Percentiles rank a stretch among this genome's conserved stretches.
These are phyloP conservation scores for Avena atlantica DNA, from an alignment of 176 grass and related monocot species.

Conservation along the genomic window DNA sequence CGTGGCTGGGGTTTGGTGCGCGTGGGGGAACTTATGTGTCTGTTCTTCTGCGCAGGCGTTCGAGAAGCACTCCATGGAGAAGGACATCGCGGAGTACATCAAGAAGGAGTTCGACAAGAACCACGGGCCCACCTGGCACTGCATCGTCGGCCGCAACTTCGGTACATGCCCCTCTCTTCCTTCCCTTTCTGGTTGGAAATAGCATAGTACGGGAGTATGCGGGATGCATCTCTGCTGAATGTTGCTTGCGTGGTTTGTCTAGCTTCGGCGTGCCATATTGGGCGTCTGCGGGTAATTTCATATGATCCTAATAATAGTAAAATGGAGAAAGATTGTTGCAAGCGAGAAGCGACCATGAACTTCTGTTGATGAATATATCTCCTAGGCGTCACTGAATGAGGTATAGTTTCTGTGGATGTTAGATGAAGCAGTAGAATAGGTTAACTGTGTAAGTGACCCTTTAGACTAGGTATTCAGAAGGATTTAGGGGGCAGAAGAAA, in stretches of 20 bases:
- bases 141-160: slow-evolving; percentile 99
- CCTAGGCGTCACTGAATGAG: not conserved
- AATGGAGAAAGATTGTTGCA: not conserved
- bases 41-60: slow-evolving; percentile 56
- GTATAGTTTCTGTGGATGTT: not conserved
- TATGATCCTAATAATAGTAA: not conserved
- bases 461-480: not conserved
- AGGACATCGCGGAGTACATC: slow-evolving; percentile 99
- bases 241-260: not conserved
- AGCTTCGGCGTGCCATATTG: not conserved
- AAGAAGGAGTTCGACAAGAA: slow-evolving; percentile 99
- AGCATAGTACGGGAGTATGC: not conserved
- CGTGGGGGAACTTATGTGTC: not conserved
- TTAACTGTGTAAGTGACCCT: not conserved
- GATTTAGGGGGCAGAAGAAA: not conserved
- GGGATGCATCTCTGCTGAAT: not conserved
- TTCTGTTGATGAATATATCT: slow-evolving; percentile 11
- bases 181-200: slow-evolving; percentile 23
- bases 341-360: not conserved
- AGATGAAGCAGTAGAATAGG: not conserved
- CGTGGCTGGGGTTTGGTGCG: slow-evolving; percentile 23
- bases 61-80: slow-evolving; percentile 88
- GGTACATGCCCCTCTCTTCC: slow-evolving; percentile 48
- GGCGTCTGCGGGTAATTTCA: not conserved
- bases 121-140: slow-evolving; percentile 96